phyloP scores from a whole-genome alignment of 352 stramenopile species.

The Phytophthora brassicae region DNA sequence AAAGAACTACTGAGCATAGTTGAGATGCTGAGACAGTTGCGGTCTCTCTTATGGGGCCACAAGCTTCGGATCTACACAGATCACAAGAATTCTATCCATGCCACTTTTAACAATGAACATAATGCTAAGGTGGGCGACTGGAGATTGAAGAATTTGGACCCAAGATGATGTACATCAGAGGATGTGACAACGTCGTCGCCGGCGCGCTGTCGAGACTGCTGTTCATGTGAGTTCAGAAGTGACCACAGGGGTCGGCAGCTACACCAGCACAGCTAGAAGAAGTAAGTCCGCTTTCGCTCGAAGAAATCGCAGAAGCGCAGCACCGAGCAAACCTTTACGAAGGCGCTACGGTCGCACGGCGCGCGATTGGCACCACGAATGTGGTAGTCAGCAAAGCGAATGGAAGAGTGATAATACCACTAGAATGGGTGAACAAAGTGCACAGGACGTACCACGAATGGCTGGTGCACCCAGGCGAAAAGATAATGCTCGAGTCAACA shows the following conservation, averaged over 20 bases:
- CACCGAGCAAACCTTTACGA: no score
- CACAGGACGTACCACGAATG: not conserved
- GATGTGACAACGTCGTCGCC: slow-evolving; percentile 4
- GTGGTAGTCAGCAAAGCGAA: no score
- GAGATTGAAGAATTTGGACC: slow-evolving; percentile 15
- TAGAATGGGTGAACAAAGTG: no score
- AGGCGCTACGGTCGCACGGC: no score
- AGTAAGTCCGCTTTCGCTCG: no score
- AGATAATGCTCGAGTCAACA: slow-evolving; percentile 3
- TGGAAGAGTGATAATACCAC: no score
- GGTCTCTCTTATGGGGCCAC: slow-evolving; percentile 1
- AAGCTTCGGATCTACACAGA: slow-evolving; percentile 12
- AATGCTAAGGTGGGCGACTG: slow-evolving; percentile 3
- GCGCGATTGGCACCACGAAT: no score
- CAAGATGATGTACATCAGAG: slow-evolving; percentile 1
- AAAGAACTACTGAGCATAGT: slow-evolving; percentile 3
- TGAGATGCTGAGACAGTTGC: not conserved
- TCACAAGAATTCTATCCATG: slow-evolving; percentile 11
- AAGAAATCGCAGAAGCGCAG: no score
- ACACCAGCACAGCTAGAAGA: no score
- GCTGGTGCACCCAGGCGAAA: no score
- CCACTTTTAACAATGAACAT: slow-evolving; percentile 10
- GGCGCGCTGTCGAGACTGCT: not conserved
- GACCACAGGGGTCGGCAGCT: no score
- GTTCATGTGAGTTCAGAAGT: no score